Evolutionary conservation across 805 yeast genomes (phyloP).

Genomic region (Metschnikowia koreensis): DNA sequence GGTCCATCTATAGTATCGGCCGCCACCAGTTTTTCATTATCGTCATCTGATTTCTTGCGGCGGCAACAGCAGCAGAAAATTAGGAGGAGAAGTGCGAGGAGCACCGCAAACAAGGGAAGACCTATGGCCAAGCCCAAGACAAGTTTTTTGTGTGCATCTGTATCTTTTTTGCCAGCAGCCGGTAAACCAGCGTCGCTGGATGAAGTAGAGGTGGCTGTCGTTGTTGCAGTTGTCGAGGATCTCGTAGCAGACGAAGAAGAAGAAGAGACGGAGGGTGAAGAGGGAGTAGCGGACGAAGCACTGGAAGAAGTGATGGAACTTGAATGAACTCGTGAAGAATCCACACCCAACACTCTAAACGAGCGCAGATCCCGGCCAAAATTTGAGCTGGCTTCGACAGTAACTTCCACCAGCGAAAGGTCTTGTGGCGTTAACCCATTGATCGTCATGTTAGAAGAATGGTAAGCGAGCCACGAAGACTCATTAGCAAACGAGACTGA

Average conservation of each 20-base stretch:
- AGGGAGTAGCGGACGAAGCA: slow-evolving; percentile 25
- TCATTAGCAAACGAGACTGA: slow-evolving; percentile 38
- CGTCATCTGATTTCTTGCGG: slow-evolving; percentile 25
- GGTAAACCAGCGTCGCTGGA: slow-evolving; percentile 18
- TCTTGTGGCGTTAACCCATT: slow-evolving; percentile 56
- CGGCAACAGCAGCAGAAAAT: slow-evolving; percentile 58
- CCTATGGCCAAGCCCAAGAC: slow-evolving; percentile 92
- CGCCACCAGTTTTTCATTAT: slow-evolving; percentile 9
- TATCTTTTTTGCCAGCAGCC: slow-evolving; percentile 19
- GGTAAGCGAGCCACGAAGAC: slow-evolving; percentile 64
- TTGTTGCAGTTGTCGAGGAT: slow-evolving; percentile 22
- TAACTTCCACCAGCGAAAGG: slow-evolving; percentile 24
- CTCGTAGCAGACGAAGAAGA: slow-evolving; percentile 31
- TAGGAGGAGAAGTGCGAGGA: slow-evolving; percentile 47
- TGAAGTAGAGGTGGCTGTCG: slow-evolving; percentile 24
- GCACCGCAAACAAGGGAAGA: slow-evolving; percentile 58
- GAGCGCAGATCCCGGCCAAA: slow-evolving; percentile 32
- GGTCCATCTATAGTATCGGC: slow-evolving; percentile 23
- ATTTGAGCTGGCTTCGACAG: slow-evolving; percentile 29
- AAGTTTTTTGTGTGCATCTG: slow-evolving; percentile 47
- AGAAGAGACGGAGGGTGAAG: slow-evolving; percentile 24
- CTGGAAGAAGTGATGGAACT: slow-evolving; percentile 15
- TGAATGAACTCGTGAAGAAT: slow-evolving; percentile 14
- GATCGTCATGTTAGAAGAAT: slow-evolving; percentile 59
- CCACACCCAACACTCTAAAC: slow-evolving; percentile 55